Percentiles rank a stretch among this genome's conserved stretches.
Evolutionary conservation across 1,139 yeast genomes (phyloP).

Genomic region (Candida smagusa): DNA sequence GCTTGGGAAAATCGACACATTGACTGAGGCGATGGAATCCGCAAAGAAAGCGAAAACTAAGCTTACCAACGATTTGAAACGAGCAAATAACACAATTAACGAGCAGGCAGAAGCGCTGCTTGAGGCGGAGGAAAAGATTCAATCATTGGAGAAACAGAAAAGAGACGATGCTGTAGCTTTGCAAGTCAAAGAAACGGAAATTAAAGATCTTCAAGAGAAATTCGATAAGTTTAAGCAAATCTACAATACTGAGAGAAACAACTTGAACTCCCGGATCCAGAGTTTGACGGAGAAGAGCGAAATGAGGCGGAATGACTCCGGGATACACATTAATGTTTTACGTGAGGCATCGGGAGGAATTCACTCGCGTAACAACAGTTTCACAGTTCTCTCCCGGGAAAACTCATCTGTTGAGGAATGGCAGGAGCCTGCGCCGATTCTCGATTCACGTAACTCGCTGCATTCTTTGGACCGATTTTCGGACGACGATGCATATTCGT

Average conservation of each 20-base stretch:
- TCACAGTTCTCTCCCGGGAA: neutral
- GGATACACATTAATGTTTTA: neutral
- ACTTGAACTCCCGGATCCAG: slow-evolving; percentile 26
- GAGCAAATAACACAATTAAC: slow-evolving; percentile 17
- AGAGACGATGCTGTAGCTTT: slow-evolving; percentile 22
- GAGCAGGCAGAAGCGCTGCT: slow-evolving; percentile 21
- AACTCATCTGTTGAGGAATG: slow-evolving; percentile 14
- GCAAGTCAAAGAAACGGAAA: slow-evolving; percentile 24
- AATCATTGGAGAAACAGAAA: slow-evolving; percentile 13
- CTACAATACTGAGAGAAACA: slow-evolving; percentile 29
- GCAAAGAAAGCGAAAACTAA: slow-evolving; percentile 32
- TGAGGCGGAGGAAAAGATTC: slow-evolving; percentile 11
- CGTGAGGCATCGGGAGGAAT: neutral
- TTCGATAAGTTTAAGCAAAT: slow-evolving; percentile 28
- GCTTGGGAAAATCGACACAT: slow-evolving; percentile 41
- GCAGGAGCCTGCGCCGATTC: slow-evolving; percentile 1
- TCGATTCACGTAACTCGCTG: slow-evolving; percentile 7
- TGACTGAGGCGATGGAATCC: slow-evolving; percentile 38
- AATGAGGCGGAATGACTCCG: neutral
- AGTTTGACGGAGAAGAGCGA: slow-evolving; percentile 18
- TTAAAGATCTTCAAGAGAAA: slow-evolving; percentile 27
- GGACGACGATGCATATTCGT: slow-evolving; percentile 4
- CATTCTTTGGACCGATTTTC: slow-evolving; percentile 5
- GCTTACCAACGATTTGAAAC: slow-evolving; percentile 27
- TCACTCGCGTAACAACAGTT: neutral